Base-by-base conservation (phyloP, 1,284 basidiomycete species). In the Dichomitus squalens region DNA sequence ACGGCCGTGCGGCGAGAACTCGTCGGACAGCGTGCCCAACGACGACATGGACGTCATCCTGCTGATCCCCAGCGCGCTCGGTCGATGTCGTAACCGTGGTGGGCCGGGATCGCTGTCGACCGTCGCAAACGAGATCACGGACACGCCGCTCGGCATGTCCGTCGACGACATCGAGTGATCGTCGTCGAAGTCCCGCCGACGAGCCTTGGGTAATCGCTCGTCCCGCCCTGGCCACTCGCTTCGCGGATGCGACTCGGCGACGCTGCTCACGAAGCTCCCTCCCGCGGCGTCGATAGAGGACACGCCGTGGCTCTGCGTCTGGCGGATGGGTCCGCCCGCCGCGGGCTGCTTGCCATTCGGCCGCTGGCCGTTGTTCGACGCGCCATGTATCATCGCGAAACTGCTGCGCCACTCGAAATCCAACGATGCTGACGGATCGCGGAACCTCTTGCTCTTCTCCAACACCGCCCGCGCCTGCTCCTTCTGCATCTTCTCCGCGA, bases 381-480 rank as follows among this genome's bases (percentile, higher is more conserved):
- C 73, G 67, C 53, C 76, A 63, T 51, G 70, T 80, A 57, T 53
- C 70, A 67, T 68, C 44, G 73, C 63, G 50, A 74, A 70, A 49
- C 73, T 65, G 66, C 76, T 79, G 50, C 76, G 79, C 81, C 86
- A 90, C 68, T 88, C 84, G 49, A 87, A 72, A 61, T 86, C 81
- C 52, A 80, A 73, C 53, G 61, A 76, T 69, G 51, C 67, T 76
- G 23, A 78, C 76, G 29, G 82, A 66, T 84, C 84, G 66, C 87
- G 76, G 69, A 93, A 79, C 64, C 87, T 84, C 57, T 84, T 87
- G 69, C 94, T 91, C 78, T 98, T 98, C 71, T 90, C 87, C 87
- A 98, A 91, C 72, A 98, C 96, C 36, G 95, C 95, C 51, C 96
- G 85, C 6, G 96, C 94, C 67, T 96, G 90, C 67, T 98, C 96